Evolutionary conservation across 768 basidiomycete genomes (phyloP).

Genomic region (Russula sp.): DNA sequence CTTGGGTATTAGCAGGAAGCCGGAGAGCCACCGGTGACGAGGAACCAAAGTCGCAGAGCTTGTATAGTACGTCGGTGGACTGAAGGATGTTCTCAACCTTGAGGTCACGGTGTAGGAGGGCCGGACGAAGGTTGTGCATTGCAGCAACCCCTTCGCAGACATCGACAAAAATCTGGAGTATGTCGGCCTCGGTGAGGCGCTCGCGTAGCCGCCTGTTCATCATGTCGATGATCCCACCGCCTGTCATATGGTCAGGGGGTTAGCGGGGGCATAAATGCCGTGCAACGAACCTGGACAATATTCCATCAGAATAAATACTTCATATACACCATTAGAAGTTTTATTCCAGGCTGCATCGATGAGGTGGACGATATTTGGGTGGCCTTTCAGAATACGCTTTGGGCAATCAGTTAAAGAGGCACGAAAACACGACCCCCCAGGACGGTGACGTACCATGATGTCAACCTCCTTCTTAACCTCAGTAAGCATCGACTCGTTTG

Average conservation of each 20-base stretch:
- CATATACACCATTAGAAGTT: constrained; percentile 78
- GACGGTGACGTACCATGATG: constrained; percentile 76
- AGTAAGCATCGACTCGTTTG: constrained; percentile 82
- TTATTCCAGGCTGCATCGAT: constrained; percentile 93
- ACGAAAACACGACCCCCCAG: background rate
- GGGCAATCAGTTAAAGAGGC: constrained; percentile 21
- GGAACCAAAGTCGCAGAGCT: constrained; percentile 97
- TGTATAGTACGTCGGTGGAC: constrained; percentile 78
- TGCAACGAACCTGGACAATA: constrained; percentile 75
- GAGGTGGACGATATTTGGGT: constrained; percentile 93
- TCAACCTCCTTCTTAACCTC: constrained; percentile 98
- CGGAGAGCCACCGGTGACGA: constrained; percentile 68
- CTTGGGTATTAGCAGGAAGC: constrained; percentile 74
- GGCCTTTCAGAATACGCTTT: constrained; percentile 85
- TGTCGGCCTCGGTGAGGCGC: constrained; percentile 92
- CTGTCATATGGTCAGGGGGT: constrained; percentile 42
- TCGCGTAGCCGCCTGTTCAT: constrained; percentile 96
- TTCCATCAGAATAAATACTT: constrained; percentile 99
- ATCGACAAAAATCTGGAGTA: constrained; percentile 96
- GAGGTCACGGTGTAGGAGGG: constrained; percentile 93
- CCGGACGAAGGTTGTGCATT: constrained; percentile 91
- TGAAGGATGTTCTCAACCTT: constrained; percentile 99
- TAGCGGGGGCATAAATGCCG: background rate
- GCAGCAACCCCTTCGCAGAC: constrained; percentile 95
- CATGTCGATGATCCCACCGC: constrained; percentile 99